Base-by-base conservation (phyloP, 2,329 filamentous ascomycete species). In the Neurospora sp. region DNA sequence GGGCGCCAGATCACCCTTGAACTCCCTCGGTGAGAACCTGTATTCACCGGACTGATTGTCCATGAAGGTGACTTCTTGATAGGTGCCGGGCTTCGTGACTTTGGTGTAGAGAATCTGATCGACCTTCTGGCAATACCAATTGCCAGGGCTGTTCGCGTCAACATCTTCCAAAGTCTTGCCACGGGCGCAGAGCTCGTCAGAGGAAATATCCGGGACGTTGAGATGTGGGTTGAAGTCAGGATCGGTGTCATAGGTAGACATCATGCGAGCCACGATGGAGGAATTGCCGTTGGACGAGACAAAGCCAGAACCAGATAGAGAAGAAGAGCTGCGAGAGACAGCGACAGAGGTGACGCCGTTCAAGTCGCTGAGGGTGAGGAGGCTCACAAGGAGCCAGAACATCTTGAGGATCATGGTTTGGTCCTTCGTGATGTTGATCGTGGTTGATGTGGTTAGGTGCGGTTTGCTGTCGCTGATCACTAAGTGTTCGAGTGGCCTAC, bases 91-190 rank as follows among this genome's bases (percentile, higher is more conserved):
- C 67, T 82, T 82, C 38, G 86, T 86, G 74, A 92, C 84, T 69
- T 87, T 87, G 71, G 80, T 80, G 79, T 93, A 93, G n/a, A 86
- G 85, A 78, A 94, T 90, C 67, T 88, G 86, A 70, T 68, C 38
- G 69, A 93, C 89, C 42, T 84, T 76, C 69, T 87, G 83, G 79
- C 90, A 92, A 80, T 89, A 93, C 81, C 80, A 89, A 78, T 92
- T 92, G 71, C 87, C 5, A 6, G 28, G 28, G 28, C 28, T 33
- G 28, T 33, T 6, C 4, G 28, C 28, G 28, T 33, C 28, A 33
- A 33, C 28, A 33, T 33, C 28, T 33, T 33, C 28, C 28, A 33
- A 33, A 33, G 28, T 33, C 28, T 33, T 33, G 28, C 28, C 28
- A 33, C 28, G 28, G 28, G 28, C 28, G 28, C 46, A 58, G 0